These are phyloP conservation scores for Cynanchum wilfordii DNA, from an alignment of 257 asterid genomes.

Conservation along the genomic window DNA sequence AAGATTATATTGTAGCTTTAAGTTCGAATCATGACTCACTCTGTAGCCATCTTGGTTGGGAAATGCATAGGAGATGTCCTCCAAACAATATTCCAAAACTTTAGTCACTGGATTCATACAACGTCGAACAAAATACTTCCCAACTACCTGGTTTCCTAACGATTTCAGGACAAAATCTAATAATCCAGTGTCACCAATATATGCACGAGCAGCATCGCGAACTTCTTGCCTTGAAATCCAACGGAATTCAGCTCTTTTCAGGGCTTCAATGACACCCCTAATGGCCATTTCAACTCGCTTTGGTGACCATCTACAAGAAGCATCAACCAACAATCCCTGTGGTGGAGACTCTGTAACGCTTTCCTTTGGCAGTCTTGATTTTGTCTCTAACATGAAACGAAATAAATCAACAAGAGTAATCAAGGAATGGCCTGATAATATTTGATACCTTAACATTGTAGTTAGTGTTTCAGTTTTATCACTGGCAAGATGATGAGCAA, in stretches of 20 bases:
- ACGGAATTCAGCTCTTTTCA: constrained; percentile 60
- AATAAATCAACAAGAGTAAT: constrained; percentile 53
- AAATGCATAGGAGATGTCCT: constrained; percentile 57
- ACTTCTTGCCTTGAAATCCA: constrained; percentile 95
- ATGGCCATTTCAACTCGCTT: constrained; percentile 93
- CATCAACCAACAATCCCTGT: constrained; percentile 62
- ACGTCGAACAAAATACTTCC: constrained; percentile 74
- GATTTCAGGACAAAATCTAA: constrained; percentile 93
- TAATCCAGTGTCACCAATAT: constrained; percentile 90
- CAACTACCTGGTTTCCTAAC: constrained; percentile 84
- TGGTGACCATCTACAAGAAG: constrained; percentile 92
- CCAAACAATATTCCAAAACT: constrained; percentile 81
- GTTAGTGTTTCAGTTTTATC: constrained; percentile 39
- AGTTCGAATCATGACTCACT: constrained; percentile 25
- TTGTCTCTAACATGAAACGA: constrained; percentile 69
- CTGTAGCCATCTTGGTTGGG: constrained; percentile 38
- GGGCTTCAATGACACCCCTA: constrained; percentile 80
- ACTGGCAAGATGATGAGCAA: constrained; percentile 39
- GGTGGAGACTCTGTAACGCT: constrained; percentile 23
- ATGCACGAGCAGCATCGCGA: constrained; percentile 75
- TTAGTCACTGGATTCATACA: constrained; percentile 89
- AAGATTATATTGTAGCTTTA: constrained; percentile 37
- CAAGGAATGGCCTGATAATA: constrained; percentile 63
- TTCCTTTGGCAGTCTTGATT: constrained; percentile 53
- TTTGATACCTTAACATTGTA: constrained; percentile 59